A percentile compares a stretch with the other conserved stretches of the same genome.
Evolutionary conservation across 306 rosid genomes (phyloP).

Genomic region (Acacia confusa): DNA sequence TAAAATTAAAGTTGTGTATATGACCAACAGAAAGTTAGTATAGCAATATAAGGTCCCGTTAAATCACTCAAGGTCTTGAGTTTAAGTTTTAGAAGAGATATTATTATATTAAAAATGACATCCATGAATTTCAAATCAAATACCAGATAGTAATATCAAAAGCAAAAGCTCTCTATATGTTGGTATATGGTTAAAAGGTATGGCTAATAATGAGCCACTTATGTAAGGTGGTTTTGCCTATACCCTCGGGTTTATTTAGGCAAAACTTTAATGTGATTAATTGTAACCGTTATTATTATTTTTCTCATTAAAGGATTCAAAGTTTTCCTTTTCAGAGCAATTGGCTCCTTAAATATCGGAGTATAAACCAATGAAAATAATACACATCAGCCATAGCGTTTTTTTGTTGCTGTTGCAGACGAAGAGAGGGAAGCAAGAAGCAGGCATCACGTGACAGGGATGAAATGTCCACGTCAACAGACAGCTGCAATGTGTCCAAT

Average conservation of each 20-base stretch:
- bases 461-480: conserved; percentile 20
- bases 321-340: background rate
- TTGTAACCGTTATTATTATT: no score
- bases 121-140: no score
- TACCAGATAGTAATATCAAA: no score
- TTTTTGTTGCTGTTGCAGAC: conserved; percentile 3
- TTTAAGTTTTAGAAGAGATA: no score
- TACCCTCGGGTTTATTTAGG: no score
- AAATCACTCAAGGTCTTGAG: no score
- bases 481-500: conserved; percentile 35
- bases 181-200: background rate
- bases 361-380: background rate
- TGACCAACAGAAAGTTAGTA: no score
- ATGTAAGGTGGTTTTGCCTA: background rate
- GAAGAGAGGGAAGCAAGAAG: background rate
- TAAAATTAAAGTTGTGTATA: no score
- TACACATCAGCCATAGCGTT: conserved; percentile 24
- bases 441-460: conserved; percentile 33
- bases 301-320: background rate
- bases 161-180: no score
- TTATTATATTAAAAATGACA: fast-evolving
- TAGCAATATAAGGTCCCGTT: fast-evolving
- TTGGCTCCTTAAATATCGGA: background rate
- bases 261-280: no score
- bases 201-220: background rate